Percentiles rank a stretch among this genome's conserved stretches.
These are phyloP conservation scores for Ganoderma boninense DNA, from an alignment of 1,284 basidiomycete species.

Conservation along the genomic window DNA sequence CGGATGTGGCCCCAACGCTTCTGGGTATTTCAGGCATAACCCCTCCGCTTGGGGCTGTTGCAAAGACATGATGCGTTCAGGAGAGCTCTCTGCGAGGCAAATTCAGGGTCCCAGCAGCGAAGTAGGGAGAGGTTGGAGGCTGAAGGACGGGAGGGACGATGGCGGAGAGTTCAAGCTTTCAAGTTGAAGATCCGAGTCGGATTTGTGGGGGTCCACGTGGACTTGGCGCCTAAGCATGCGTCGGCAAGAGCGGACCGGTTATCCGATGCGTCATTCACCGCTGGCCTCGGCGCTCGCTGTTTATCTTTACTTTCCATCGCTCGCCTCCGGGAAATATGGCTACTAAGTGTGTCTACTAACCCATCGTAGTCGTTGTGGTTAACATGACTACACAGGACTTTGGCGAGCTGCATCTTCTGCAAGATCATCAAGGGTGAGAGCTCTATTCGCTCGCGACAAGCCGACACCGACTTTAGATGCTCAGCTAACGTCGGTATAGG, in stretches of 20 bases:
- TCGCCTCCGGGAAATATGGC: slow-evolving; percentile 14
- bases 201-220: neutral
- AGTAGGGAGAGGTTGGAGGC: neutral
- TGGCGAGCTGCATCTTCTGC: slow-evolving; percentile 81
- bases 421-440: slow-evolving; percentile 86
- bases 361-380: neutral
- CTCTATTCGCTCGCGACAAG: neutral
- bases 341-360: slow-evolving; percentile 16
- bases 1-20: slow-evolving; percentile 62
- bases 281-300: too few species aligned
- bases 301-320: neutral
- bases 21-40: slow-evolving; percentile 72
- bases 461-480: too few species aligned
- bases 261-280: neutral
- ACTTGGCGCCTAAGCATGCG: neutral
- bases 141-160: neutral
- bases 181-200: too few species aligned
- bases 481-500: slow-evolving; percentile 48
- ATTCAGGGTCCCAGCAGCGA: neutral
- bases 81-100: neutral
- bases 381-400: slow-evolving; percentile 17
- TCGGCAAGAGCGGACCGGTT: neutral
- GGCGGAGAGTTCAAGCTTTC: too few species aligned
- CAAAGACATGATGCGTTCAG: slow-evolving; percentile 15
- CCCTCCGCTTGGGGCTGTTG: slow-evolving; percentile 40